phyloP scores from a whole-genome alignment of 2,329 filamentous ascomycete species.

The Neofusicoccum laricinum region DNA sequence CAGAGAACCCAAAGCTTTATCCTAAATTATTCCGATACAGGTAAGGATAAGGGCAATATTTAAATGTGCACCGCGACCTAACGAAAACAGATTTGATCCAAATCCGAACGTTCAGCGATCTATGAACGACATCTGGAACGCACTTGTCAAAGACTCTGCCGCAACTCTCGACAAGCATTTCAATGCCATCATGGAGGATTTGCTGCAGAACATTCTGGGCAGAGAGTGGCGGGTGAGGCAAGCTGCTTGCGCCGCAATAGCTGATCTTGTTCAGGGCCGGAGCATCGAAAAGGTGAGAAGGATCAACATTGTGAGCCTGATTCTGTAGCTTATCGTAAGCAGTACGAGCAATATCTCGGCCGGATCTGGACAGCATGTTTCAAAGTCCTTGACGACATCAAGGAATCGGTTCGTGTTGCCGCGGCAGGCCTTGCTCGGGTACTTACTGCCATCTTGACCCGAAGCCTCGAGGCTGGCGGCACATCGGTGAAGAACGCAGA shows the following conservation, averaged over 20 bases:
- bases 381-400: conserved; percentile 94
- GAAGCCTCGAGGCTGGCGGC: conserved; percentile 77
- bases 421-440: conserved; percentile 80
- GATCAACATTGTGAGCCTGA: no score
- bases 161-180: conserved; percentile 77
- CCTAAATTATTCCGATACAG: conserved; percentile 92
- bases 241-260: conserved; percentile 86
- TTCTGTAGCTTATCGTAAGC: conserved; percentile 14
- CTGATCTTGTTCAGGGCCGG: conserved; percentile 80
- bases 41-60: conserved; percentile 17
- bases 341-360: conserved; percentile 80
- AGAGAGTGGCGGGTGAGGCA: conserved; percentile 92
- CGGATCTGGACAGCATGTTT: conserved; percentile 84
- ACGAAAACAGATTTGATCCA: conserved; percentile 68
- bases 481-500: conserved; percentile 63
- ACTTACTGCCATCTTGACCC: conserved; percentile 79
- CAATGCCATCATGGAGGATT: conserved; percentile 81
- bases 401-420: conserved; percentile 78
- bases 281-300: conserved; percentile 47
- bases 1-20: conserved; percentile 87
- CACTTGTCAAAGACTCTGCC: conserved; percentile 84
- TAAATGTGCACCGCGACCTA: conserved; percentile 14
- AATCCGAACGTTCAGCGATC: conserved; percentile 89
- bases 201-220: conserved; percentile 80
- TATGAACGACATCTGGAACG: conserved; percentile 98